phyloP scores from a whole-genome alignment of 108 stramenopile species.

The Thalassiosira profunda region DNA sequence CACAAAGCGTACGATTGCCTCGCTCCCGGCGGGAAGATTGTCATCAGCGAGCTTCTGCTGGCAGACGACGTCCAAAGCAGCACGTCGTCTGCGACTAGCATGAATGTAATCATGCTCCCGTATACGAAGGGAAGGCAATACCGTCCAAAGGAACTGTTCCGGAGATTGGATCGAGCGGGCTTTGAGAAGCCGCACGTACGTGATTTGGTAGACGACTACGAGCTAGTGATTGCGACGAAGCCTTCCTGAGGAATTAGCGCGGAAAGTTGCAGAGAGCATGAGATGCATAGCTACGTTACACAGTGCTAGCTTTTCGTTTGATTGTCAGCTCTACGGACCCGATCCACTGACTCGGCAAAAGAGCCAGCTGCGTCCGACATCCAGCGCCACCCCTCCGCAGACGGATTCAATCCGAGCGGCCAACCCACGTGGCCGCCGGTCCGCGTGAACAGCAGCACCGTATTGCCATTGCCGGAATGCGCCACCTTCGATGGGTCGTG shows the following conservation, averaged over 20 bases:
- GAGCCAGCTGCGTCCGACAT: constrained; percentile 68
- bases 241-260: too few species aligned
- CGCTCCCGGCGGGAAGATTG: constrained; percentile 6
- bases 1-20: constrained; percentile 5
- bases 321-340: constrained; percentile 18
- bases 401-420: constrained; percentile 65
- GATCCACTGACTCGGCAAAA: constrained; percentile 57
- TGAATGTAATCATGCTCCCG: constrained; percentile 13
- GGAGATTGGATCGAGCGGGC: constrained; percentile 7
- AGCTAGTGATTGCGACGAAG: constrained; percentile 5
- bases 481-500: constrained; percentile 64
- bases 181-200: not conserved
- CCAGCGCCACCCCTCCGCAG: constrained; percentile 64
- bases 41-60: constrained; percentile 8
- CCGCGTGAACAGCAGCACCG: constrained; percentile 70
- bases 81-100: constrained; percentile 1
- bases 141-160: constrained; percentile 8
- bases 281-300: too few species aligned
- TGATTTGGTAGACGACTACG: constrained; percentile 9
- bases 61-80: constrained; percentile 3
- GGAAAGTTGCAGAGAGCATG: too few species aligned
- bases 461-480: constrained; percentile 58
- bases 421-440: constrained; percentile 87
- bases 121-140: constrained; percentile 12
- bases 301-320: too few species aligned